These are phyloP conservation scores for Colletotrichum sp. DNA, from an alignment of 2,329 filamentous ascomycete genomes.

Conservation along the genomic window DNA sequence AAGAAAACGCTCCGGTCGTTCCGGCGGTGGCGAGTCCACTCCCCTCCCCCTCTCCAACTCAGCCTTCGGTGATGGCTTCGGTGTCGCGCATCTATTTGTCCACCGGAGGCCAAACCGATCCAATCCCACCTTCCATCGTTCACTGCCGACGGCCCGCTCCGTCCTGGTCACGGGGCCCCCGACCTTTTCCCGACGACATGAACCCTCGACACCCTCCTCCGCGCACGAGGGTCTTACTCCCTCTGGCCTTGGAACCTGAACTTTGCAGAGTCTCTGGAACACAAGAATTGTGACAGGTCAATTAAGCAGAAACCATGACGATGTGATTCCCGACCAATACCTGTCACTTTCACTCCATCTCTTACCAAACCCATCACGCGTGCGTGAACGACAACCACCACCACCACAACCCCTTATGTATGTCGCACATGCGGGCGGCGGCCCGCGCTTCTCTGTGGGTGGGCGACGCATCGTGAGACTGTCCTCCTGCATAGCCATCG, in stretches of 20 bases:
- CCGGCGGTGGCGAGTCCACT: neutral
- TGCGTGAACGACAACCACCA: neutral
- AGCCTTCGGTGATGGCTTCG: neutral
- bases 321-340: neutral
- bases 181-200: neutral
- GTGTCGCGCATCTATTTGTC: neutral
- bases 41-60: too few relatives aligned
- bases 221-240: neutral
- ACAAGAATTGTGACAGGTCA: neutral
- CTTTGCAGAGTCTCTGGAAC: neutral
- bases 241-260: neutral
- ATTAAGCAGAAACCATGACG: neutral
- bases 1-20: neutral
- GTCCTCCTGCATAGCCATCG: neutral
- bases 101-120: neutral
- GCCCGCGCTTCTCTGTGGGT: neutral
- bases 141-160: neutral
- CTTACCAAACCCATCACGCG: neutral
- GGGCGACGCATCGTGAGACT: neutral
- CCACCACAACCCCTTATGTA: neutral
- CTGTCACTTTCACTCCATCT: neutral
- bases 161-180: neutral
- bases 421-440: neutral
- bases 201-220: neutral
- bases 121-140: neutral